Evolutionary conservation across 2,329 filamentous ascomycete genomes (phyloP), one percentile per base, ranked within the genome.

Genomic region (Pseudocercospora eumusae): DNA sequence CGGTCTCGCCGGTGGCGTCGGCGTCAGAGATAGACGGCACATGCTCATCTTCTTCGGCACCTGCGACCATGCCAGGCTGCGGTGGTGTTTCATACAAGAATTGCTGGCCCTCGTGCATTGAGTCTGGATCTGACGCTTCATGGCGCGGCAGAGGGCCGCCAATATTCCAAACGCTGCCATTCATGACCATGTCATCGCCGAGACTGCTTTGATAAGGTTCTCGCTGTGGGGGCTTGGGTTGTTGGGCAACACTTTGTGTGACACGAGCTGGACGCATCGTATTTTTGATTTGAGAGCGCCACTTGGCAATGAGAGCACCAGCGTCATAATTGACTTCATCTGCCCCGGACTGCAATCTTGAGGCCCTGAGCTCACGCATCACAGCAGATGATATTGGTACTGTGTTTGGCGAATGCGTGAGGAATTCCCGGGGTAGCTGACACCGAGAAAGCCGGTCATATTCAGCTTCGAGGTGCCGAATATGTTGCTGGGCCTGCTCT

Each of bases 401-500:
- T 36, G 70, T 76, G 53, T 76, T 73, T 2, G 71, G 72, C 15
- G 73, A 71, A 50, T 70, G 69, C 33, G 71, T 63, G 15, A 74
- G 65, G 54, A 68, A 73, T 54, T 75, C 74, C n/a, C 71, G 64
- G 6, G 74, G 73, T 31, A 75, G 59, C 62, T 75, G 74, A 56
- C 69, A 74, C 1, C 69, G 67, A 5, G 70, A 71, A 21, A 76
- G 57, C 2, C 72, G 70, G 28, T 75, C 72, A 56, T 70, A 75
- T 52, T 76, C 71, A 9, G 70, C 68, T 59, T 74, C 73, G 3
- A 82, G 73, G 59, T 78, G 75, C 3, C 77, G 76, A 28, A 79
- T 75, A 57, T 80, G 78, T 33, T 75, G 73, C 33, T 76, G 73
- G 6, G 78, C 76, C 20, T 71, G 71, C 47, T 77, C 76, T 8